phyloP scores from a whole-genome alignment of 2,329 filamentous ascomycete species.

The Cyphellophora attinorum region DNA sequence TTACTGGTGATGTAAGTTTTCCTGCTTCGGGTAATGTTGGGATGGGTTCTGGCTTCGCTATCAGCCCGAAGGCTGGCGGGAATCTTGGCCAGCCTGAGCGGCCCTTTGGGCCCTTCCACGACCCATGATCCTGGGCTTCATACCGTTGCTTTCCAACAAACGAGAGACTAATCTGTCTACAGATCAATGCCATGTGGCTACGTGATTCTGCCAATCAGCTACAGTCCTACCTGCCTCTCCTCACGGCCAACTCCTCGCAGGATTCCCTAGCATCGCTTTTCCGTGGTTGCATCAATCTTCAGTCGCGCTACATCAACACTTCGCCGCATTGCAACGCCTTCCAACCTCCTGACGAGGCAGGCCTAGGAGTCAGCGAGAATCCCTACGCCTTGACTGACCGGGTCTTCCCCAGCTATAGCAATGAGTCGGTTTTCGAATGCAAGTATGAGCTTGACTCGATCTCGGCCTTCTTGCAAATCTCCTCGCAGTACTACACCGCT shows the following conservation, averaged over 20 bases:
- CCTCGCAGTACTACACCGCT: conserved; percentile 38
- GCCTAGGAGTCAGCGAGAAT: conserved; percentile 29
- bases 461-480: conserved; percentile 41
- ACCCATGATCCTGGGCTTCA: too few relatives aligned
- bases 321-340: conserved; percentile 47
- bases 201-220: conserved; percentile 57
- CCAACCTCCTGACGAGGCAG: conserved; percentile 40
- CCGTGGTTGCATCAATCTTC: conserved; percentile 62
- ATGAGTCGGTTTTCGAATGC: conserved; percentile 40
- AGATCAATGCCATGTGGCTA: conserved; percentile 45
- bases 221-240: conserved; percentile 56
- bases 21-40: too few relatives aligned
- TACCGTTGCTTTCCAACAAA: too few relatives aligned
- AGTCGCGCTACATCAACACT: conserved; percentile 57
- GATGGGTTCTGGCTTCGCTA: too few relatives aligned
- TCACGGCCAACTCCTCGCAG: conserved; percentile 43
- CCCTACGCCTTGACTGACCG: conserved; percentile 28
- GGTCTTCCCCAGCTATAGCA: conserved; percentile 34
- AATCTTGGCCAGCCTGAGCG: too few relatives aligned
- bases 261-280: conserved; percentile 59
- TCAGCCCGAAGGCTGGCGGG: too few relatives aligned
- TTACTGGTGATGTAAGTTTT: conserved; percentile 19
- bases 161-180: too few relatives aligned
- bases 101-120: too few relatives aligned
- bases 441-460: conserved; percentile 46